A percentile compares a stretch with the other conserved stretches of the same genome.
Evolutionary conservation across 176 grass and related monocot species (phyloP).

Genomic region (Sorghum bicolor): Sorghum_bicolor_NCBIv3 NC_012871.2:74967001-74967500

Average conservation of each 20-base stretch:
- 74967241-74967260: constrained; percentile 11
- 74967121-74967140: constrained; percentile 31
- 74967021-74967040: not conserved
- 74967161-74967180: not conserved
- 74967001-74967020: not conserved
- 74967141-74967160: not conserved
- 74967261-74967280: constrained; percentile 34
- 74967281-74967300: constrained; percentile 20
- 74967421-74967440: not conserved
- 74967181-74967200: not conserved
- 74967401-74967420: not conserved
- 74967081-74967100: not conserved
- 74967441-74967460: constrained; percentile 15
- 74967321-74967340: constrained; percentile 24
- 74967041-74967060: not conserved
- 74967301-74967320: not conserved
- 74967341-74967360: not conserved
- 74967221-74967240: not conserved
- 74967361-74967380: constrained; percentile 1
- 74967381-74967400: constrained; percentile 31
- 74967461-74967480: constrained; percentile 22
- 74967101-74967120: not conserved
- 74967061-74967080: not conserved
- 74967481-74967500: constrained; percentile 25
- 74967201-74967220: not conserved